Evolutionary conservation across 495 filamentous ascomycete genomes (phyloP).

Genomic region (Xylaria curta): DNA sequence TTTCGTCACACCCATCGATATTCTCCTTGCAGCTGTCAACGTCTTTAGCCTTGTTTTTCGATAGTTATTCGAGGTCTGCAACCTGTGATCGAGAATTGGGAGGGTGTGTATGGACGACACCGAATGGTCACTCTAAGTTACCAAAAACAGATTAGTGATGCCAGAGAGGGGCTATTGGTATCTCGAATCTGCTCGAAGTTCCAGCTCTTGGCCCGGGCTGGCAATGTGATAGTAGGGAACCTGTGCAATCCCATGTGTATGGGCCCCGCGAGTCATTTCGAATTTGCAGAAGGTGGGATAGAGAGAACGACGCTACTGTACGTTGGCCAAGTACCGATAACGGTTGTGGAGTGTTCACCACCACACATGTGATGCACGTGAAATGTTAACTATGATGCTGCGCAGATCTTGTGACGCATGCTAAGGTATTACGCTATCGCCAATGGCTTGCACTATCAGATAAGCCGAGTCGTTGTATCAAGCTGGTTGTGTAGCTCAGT

Average conservation of each 20-base stretch:
- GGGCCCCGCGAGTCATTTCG: not conserved
- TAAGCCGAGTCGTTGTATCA: not conserved
- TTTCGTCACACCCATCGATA: not conserved
- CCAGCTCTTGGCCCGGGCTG: not conserved
- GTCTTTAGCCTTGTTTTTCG: not conserved
- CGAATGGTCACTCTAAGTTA: not conserved
- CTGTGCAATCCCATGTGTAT: not conserved
- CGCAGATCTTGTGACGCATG: conserved; percentile 21
- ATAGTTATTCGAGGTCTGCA: not conserved
- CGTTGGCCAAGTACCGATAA: conserved; percentile 7
- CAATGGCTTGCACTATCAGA: not conserved
- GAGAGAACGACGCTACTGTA: not conserved
- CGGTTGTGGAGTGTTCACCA: conserved; percentile 3
- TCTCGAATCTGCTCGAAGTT: not conserved
- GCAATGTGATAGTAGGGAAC: conserved; percentile 1
- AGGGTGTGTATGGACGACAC: not conserved
- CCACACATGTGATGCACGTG: conserved; percentile 24
- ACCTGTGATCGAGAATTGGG: not conserved
- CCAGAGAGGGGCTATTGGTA: not conserved
- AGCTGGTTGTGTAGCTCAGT: conserved; percentile 9
- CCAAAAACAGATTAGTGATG: not conserved
- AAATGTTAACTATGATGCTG: conserved; percentile 24
- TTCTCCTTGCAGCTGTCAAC: not conserved
- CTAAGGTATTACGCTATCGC: conserved; percentile 11
- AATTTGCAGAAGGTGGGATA: conserved; percentile 4